Evolutionary conservation across 257 asterid species (phyloP).

Genomic region (Gardenia jasminoides): DNA sequence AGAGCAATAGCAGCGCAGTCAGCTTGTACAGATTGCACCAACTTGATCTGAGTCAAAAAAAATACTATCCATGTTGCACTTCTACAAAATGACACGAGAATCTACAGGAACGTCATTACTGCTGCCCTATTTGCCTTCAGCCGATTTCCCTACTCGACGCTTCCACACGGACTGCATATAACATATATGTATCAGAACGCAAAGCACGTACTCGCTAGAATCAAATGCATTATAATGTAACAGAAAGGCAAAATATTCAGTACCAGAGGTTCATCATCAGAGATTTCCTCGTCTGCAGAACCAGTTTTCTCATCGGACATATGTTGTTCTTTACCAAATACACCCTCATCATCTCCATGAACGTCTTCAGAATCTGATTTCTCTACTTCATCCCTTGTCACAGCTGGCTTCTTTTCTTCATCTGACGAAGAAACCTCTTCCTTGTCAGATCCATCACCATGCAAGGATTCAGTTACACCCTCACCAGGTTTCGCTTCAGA

Average conservation of each 20-base stretch:
- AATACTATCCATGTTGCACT: slow-evolving; percentile 8
- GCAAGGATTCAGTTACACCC: slow-evolving; percentile 34
- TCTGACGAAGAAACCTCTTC: slow-evolving; percentile 61
- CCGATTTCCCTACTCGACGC: slow-evolving; percentile 61
- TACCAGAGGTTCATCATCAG: slow-evolving; percentile 95
- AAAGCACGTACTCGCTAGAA: not conserved
- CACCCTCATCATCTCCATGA: slow-evolving; percentile 26
- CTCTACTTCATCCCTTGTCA: slow-evolving; percentile 36
- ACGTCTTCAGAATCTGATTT: slow-evolving; percentile 29
- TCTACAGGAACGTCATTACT: slow-evolving; percentile 6
- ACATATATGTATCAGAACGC: slow-evolving; percentile 17
- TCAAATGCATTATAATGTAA: not conserved
- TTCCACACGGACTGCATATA: slow-evolving; percentile 77
- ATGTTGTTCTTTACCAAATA: slow-evolving; percentile 24
- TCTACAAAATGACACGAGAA: slow-evolving; percentile 11
- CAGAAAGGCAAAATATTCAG: slow-evolving; percentile 2
- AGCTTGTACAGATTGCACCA: slow-evolving; percentile 12
- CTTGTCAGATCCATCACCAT: slow-evolving; percentile 39
- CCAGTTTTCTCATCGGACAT: slow-evolving; percentile 29
- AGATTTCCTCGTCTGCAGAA: slow-evolving; percentile 49
- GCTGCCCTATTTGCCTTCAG: slow-evolving; percentile 22
- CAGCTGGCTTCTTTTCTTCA: slow-evolving; percentile 34
- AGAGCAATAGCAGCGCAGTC: slow-evolving; percentile 9
- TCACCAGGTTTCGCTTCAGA: slow-evolving; percentile 56
- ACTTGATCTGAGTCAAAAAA: slow-evolving; percentile 6